Conservation (phyloP, 192 early-diverging fungal genomes). For the Phycomyces blakesleeanus region DNA sequence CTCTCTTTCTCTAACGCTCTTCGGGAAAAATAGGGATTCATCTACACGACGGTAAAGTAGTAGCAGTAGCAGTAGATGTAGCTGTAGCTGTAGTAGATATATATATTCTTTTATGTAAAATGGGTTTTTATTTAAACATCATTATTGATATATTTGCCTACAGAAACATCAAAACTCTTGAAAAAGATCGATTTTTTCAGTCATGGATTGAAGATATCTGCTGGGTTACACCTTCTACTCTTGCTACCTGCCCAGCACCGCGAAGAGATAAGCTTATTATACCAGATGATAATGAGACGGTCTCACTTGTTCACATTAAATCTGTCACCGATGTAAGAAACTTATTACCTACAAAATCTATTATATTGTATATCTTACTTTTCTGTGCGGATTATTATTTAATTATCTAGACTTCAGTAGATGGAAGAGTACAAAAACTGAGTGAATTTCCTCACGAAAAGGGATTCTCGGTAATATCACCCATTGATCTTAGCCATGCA, state of each 20-base stretch:
- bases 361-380: no score
- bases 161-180: constrained; percentile 4
- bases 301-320: constrained; percentile 1
- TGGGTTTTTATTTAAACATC: no score
- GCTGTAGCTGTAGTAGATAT: neutral
- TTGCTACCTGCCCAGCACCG: neutral
- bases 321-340: neutral
- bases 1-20: no score
- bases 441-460: constrained; percentile 3
- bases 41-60: neutral
- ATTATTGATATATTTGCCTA: no score
- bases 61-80: no score
- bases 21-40: neutral
- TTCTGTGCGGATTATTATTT: no score
- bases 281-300: neutral
- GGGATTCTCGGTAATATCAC: neutral
- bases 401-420: constrained; percentile 1
- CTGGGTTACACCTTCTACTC: constrained; percentile 4
- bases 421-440: constrained; percentile 2
- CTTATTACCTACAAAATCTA: neutral
- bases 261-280: neutral
- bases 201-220: constrained; percentile 11
- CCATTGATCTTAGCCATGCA: neutral
- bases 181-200: neutral
- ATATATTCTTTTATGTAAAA: no score